phyloP scores from a whole-genome alignment of 1,284 basidiomycete genomes.

The Quambalaria eucalypti region DNA sequence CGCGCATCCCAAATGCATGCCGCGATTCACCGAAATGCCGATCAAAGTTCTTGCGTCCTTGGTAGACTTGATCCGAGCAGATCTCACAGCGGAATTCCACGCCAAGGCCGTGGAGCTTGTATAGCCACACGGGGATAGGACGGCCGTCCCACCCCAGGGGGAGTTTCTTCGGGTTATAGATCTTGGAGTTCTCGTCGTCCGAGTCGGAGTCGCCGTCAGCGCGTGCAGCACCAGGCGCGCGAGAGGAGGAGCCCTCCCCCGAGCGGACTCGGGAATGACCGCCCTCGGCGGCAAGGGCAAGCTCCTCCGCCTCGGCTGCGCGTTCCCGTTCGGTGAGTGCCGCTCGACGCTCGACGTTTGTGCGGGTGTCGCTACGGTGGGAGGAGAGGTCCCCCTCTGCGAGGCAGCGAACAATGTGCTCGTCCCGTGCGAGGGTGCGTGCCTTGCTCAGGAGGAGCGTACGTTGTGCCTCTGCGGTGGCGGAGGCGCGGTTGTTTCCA shows the following conservation, averaged over 20 bases:
- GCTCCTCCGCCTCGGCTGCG: constrained; percentile 75
- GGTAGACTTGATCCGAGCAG: constrained; percentile 62
- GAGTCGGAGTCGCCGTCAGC: constrained; percentile 46
- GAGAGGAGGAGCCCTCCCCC: constrained; percentile 50
- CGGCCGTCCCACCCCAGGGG: constrained; percentile 97
- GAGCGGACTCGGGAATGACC: too few species aligned
- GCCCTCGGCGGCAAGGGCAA: constrained; percentile 53
- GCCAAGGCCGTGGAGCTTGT: constrained; percentile 92
- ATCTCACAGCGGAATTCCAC: constrained; percentile 98
- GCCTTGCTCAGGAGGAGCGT: constrained; percentile 5
- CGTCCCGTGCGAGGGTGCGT: constrained; percentile 30
- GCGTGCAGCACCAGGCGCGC: constrained; percentile 13
- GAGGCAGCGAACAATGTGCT: constrained; percentile 21
- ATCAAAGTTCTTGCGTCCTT: constrained; percentile 88
- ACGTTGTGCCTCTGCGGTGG: not conserved
- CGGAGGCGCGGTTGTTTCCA: not conserved
- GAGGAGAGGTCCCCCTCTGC: constrained; percentile 10
- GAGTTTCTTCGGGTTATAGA: constrained; percentile 95
- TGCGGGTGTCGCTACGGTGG: constrained; percentile 58
- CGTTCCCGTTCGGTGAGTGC: constrained; percentile 92
- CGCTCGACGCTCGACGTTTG: constrained; percentile 90
- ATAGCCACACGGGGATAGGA: constrained; percentile 97
- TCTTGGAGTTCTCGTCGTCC: constrained; percentile 54
- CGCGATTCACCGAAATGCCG: constrained; percentile 87
- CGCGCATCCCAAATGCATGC: constrained; percentile 97